Conservation (phyloP, 179 eudicot species). For the Beta macrorhiza region DNA sequence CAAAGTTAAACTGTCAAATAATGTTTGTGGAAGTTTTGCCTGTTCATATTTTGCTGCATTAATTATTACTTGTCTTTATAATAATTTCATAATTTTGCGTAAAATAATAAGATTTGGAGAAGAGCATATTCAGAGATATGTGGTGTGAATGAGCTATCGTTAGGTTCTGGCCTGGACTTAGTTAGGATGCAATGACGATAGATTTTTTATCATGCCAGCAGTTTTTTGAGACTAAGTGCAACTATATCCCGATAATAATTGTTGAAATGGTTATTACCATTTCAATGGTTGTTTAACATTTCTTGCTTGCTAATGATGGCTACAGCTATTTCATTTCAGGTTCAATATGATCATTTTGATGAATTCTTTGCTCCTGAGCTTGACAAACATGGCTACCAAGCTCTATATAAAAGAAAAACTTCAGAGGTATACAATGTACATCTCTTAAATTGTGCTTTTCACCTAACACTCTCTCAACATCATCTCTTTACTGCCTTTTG, state of each 20-base stretch:
- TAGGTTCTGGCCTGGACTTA: background rate
- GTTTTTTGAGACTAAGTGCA: background rate
- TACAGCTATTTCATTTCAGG: constrained; percentile 49
- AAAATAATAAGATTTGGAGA: background rate
- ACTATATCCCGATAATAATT: background rate
- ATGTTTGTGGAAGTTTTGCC: background rate
- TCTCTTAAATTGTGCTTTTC: background rate
- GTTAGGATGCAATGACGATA: background rate
- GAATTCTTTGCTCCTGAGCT: constrained; percentile 90
- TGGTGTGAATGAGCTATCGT: background rate
- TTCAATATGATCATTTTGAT: constrained; percentile 91
- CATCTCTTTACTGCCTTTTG: constrained; percentile 16
- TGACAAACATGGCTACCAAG: constrained; percentile 97
- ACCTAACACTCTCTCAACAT: constrained; percentile 6
- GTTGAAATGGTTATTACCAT: background rate
- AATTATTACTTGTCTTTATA: background rate
- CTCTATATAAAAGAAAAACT: constrained; percentile 78
- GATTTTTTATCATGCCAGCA: background rate
- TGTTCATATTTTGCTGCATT: background rate
- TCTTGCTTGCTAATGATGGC: constrained; percentile 24
- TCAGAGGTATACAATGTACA: constrained; percentile 56
- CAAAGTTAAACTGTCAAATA: background rate
- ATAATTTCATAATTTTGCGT: background rate
- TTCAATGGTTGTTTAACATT: background rate
- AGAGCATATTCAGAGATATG: background rate